Percentiles rank a stretch among this genome's conserved stretches.
Conservation (phyloP, 2,329 filamentous ascomycete genomes). For the Calonectria honghensis region DNA sequence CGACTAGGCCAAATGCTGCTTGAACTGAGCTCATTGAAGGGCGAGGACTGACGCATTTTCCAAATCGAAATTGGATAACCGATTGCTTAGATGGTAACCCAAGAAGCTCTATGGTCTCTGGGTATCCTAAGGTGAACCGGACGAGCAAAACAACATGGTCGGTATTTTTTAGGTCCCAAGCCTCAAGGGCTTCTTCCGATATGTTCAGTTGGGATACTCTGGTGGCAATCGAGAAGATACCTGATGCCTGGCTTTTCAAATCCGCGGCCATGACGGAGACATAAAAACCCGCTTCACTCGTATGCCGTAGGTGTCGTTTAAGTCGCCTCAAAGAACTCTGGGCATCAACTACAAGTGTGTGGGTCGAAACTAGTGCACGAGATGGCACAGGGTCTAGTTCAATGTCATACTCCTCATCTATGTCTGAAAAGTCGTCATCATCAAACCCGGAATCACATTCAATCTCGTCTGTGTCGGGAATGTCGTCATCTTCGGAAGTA, state of each 20-base stretch:
- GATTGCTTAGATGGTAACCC: constrained; percentile 60
- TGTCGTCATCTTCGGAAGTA: neutral
- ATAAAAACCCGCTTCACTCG: constrained; percentile 80
- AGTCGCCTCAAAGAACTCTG: constrained; percentile 37
- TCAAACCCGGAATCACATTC: constrained; percentile 40
- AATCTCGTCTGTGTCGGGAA: constrained; percentile 9
- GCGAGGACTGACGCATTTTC: constrained; percentile 83
- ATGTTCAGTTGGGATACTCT: constrained; percentile 82
- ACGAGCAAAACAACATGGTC: constrained; percentile 87
- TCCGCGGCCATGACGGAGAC: constrained; percentile 77
- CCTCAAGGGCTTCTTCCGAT: constrained; percentile 82
- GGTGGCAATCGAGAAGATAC: constrained; percentile 79
- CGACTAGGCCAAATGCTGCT: constrained; percentile 47
- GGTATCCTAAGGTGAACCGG: constrained; percentile 78
- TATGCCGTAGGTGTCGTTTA: constrained; percentile 66
- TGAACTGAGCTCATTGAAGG: constrained; percentile 75
- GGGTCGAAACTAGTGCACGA: constrained; percentile 1
- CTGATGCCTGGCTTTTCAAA: constrained; percentile 60
- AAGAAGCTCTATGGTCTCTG: constrained; percentile 72
- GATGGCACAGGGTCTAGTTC: constrained; percentile 44
- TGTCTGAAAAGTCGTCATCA: constrained; percentile 33
- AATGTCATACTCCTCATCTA: constrained; percentile 43
- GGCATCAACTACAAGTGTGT: neutral
- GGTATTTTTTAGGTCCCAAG: constrained; percentile 81
- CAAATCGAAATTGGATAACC: constrained; percentile 76